phyloP scores from a whole-genome alignment of 805 yeast species.

The Candida coleopterorum region DNA sequence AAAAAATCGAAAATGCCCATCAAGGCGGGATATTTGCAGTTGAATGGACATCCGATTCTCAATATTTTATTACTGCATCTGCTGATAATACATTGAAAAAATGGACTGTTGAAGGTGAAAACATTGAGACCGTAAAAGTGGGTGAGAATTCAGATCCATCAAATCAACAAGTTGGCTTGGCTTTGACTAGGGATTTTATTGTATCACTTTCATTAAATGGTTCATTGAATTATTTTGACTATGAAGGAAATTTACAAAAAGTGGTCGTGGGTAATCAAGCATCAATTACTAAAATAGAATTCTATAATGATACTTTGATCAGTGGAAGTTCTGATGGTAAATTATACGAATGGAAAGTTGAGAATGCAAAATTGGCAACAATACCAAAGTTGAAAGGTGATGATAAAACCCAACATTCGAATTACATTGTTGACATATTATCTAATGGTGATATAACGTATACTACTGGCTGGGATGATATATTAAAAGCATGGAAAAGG shows the following conservation, averaged over 20 bases:
- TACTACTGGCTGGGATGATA: slow-evolving; percentile 90
- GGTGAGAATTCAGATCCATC: slow-evolving; percentile 41
- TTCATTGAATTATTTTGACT: slow-evolving; percentile 54
- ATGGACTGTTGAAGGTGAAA: slow-evolving; percentile 47
- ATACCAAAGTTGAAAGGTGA: slow-evolving; percentile 18
- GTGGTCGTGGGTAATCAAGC: slow-evolving; percentile 76
- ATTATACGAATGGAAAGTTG: slow-evolving; percentile 53
- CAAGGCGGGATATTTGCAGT: slow-evolving; percentile 79
- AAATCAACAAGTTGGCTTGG: slow-evolving; percentile 78
- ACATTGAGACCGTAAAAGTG: slow-evolving; percentile 45
- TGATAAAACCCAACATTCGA: slow-evolving; percentile 48
- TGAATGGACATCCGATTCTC: slow-evolving; percentile 58
- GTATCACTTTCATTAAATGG: slow-evolving; percentile 72
- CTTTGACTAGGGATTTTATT: slow-evolving; percentile 54
- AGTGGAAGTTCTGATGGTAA: slow-evolving; percentile 86
- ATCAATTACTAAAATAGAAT: slow-evolving; percentile 54
- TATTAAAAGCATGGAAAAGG: slow-evolving; percentile 41
- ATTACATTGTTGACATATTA: slow-evolving; percentile 56
- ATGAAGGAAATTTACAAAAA: slow-evolving; percentile 21
- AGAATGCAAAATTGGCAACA: slow-evolving; percentile 11
- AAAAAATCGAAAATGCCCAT: slow-evolving; percentile 51
- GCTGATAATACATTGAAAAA: slow-evolving; percentile 75
- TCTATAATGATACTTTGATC: slow-evolving; percentile 23
- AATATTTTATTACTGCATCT: slow-evolving; percentile 68
- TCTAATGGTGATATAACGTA: slow-evolving; percentile 24